Percentiles rank a stretch among this genome's conserved stretches.
These are phyloP conservation scores for Schizochytrium sp. DNA, from an alignment of 108 stramenopile genomes.

Conservation along the genomic window DNA sequence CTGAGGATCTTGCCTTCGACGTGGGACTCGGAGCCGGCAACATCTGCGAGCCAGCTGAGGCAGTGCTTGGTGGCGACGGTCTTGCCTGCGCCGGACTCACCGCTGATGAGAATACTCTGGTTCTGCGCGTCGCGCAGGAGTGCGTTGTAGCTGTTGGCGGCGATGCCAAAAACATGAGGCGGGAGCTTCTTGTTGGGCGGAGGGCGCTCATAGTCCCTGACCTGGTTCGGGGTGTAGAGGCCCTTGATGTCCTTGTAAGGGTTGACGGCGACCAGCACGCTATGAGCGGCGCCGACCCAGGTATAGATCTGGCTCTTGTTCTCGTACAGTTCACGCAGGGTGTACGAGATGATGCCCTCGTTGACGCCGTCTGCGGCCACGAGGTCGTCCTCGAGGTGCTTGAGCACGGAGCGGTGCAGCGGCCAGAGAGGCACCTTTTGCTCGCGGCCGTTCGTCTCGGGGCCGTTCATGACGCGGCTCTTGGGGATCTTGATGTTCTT, in stretches of 20 bases:
- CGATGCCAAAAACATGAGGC: constrained; percentile 83
- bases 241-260: constrained; percentile 18
- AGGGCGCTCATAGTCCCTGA: neutral
- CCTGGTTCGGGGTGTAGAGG: neutral
- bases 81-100: constrained; percentile 87
- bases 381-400: constrained; percentile 19
- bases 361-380: constrained; percentile 18
- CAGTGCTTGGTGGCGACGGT: constrained; percentile 90
- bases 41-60: constrained; percentile 75
- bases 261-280: constrained; percentile 26
- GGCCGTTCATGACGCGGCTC: neutral
- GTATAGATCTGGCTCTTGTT: neutral
- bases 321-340: constrained; percentile 11
- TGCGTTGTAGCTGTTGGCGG: constrained; percentile 76
- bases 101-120: constrained; percentile 82
- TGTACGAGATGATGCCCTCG: constrained; percentile 20
- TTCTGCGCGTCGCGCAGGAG: constrained; percentile 66
- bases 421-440: constrained; percentile 3
- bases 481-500: neutral
- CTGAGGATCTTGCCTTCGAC: constrained; percentile 24
- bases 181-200: neutral
- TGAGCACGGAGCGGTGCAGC: neutral
- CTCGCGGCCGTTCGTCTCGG: neutral
- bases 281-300: constrained; percentile 42
- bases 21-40: neutral